These are phyloP conservation scores for Phytophthora ramorum DNA, from an alignment of 352 stramenopile genomes.

Conservation along the genomic window DNA sequence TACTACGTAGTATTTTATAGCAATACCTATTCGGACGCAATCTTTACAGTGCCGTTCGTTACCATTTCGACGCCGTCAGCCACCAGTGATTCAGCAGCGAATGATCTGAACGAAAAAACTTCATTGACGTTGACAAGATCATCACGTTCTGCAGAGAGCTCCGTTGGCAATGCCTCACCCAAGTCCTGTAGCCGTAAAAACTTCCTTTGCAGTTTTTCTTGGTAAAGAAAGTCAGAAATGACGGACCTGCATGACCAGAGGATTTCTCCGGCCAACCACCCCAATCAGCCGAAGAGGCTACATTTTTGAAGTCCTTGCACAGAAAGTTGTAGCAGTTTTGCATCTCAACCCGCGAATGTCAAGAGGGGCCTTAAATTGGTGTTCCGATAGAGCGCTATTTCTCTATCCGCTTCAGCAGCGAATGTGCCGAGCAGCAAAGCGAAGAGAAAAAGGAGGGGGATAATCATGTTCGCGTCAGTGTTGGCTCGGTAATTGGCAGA, in stretches of 20 bases:
- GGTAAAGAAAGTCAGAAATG: constrained; percentile 3
- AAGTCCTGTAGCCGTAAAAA: not conserved
- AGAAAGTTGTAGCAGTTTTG: constrained; percentile 8
- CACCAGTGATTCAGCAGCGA: not conserved
- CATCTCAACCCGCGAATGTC: constrained; percentile 1
- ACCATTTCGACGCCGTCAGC: not conserved
- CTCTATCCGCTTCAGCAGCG: not conserved
- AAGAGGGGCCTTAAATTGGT: constrained; percentile 1
- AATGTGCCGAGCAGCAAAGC: not conserved
- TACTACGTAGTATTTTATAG: too few relatives aligned
- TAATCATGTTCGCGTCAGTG: not conserved
- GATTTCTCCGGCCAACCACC: not conserved
- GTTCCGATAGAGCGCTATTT: not conserved
- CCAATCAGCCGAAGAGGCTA: constrained; percentile 2
- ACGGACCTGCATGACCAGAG: not conserved
- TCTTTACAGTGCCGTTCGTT: not conserved
- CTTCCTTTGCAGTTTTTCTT: constrained; percentile 8
- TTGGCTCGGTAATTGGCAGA: not conserved
- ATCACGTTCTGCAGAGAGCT: too few relatives aligned
- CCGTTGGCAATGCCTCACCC: not conserved
- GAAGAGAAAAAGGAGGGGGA: not conserved
- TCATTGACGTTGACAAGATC: too few relatives aligned
- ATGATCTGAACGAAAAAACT: too few relatives aligned
- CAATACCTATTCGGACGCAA: not conserved
- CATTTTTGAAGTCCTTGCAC: not conserved